phyloP scores from a whole-genome alignment of 2,329 filamentous ascomycete genomes.

The Coniochaeta hoffmannii region DNA sequence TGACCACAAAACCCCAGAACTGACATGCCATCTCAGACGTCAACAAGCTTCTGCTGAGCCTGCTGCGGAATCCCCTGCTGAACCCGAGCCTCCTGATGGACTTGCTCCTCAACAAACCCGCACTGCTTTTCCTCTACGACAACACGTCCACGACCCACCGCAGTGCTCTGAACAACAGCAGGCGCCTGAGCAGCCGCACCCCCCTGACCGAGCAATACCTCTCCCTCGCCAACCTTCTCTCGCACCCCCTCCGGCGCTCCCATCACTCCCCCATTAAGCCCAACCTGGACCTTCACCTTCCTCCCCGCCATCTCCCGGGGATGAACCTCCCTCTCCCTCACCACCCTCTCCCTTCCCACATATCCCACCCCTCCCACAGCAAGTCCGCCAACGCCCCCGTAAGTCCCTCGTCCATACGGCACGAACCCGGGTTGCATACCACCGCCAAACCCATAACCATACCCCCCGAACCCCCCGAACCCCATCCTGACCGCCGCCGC shows the following conservation, averaged over 20 bases:
- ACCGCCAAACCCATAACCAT: too few species aligned
- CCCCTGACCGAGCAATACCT: background rate
- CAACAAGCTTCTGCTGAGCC: conserved; percentile 1
- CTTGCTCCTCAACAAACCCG: background rate
- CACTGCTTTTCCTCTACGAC: background rate
- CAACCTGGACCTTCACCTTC: background rate
- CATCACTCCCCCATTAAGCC: background rate
- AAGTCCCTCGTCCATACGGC: too few species aligned
- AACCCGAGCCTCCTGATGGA: background rate
- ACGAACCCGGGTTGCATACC: too few species aligned
- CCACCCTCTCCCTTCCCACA: background rate
- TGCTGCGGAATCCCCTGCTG: background rate
- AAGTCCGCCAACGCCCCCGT: background rate
- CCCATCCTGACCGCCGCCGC: background rate
- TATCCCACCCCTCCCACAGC: background rate
- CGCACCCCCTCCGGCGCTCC: background rate
- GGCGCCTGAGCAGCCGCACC: background rate
- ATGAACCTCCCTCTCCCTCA: background rate
- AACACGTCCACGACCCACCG: background rate
- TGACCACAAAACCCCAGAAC: background rate
- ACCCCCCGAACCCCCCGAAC: too few species aligned
- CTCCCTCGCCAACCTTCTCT: background rate
- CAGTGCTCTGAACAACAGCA: background rate
- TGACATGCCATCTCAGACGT: conserved; percentile 1
- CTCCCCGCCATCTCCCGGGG: background rate